A percentile compares a stretch with the other conserved stretches of the same genome.
These are phyloP conservation scores for Penicillium ucsense DNA, from an alignment of 495 filamentous ascomycete species.

Conservation along the genomic window DNA sequence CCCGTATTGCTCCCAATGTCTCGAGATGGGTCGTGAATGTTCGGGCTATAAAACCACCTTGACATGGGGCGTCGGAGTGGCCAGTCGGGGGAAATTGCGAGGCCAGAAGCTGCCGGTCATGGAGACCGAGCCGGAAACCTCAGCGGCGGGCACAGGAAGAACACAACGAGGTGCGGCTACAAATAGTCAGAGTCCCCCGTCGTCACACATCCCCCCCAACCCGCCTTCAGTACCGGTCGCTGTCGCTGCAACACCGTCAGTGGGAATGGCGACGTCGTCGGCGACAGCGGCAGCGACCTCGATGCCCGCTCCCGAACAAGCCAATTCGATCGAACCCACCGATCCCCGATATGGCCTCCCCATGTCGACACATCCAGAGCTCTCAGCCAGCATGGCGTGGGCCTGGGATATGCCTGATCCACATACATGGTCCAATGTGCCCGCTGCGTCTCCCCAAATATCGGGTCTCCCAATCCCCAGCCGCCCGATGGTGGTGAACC, in stretches of 20 bases:
- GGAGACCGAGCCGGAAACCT: constrained; percentile 15
- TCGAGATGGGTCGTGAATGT: constrained; percentile 86
- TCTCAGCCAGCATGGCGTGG: constrained; percentile 13
- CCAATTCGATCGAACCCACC: background rate
- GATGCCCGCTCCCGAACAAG: background rate
- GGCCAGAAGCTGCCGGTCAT: constrained; percentile 77
- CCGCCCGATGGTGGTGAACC: constrained; percentile 8
- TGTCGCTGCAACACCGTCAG: background rate
- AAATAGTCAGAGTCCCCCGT: constrained; percentile 7
- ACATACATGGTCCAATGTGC: constrained; percentile 14
- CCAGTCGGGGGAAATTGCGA: constrained; percentile 89
- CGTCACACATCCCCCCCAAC: constrained; percentile 7
- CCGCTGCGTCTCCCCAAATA: constrained; percentile 13
- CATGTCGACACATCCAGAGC: constrained; percentile 8
- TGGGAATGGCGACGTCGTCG: background rate
- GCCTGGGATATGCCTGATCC: constrained; percentile 22
- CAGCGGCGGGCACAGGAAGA: constrained; percentile 7
- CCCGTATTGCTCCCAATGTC: constrained; percentile 91
- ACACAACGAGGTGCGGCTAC: constrained; percentile 4
- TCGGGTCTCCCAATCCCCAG: constrained; percentile 16
- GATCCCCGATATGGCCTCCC: constrained; percentile 1
- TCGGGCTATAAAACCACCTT: constrained; percentile 95
- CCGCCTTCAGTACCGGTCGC: constrained; percentile 1
- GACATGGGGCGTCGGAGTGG: constrained; percentile 96
- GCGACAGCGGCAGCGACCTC: constrained; percentile 1